Conservation (phyloP, 768 basidiomycete species). For the Epithele typhae region DNA sequence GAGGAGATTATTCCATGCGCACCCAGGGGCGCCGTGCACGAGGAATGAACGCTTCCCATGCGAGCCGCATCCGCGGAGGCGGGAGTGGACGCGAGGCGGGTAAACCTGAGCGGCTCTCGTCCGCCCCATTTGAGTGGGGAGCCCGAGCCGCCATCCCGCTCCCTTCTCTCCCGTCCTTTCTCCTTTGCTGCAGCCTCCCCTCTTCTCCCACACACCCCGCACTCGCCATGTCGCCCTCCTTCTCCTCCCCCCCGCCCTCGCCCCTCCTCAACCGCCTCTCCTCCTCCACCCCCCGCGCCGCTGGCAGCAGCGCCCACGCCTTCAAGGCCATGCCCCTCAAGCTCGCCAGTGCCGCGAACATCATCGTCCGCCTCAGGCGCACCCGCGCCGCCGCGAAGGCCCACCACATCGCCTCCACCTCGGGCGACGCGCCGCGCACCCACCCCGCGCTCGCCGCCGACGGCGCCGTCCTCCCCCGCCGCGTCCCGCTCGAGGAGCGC, state of each 20-base stretch:
- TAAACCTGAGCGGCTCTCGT: too few species aligned
- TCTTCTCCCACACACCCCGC: neutral
- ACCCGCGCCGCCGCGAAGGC: slow-evolving; percentile 15
- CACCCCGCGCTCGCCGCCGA: slow-evolving; percentile 30
- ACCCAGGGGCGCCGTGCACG: too few species aligned
- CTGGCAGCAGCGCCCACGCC: neutral
- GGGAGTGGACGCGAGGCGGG: too few species aligned
- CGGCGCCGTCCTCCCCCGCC: slow-evolving; percentile 23
- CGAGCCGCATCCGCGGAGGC: too few species aligned
- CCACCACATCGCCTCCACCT: slow-evolving; percentile 31
- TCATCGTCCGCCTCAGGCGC: slow-evolving; percentile 52
- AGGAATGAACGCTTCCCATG: too few species aligned
- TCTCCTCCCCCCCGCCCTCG: slow-evolving; percentile 25
- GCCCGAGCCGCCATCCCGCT: too few species aligned
- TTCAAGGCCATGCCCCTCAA: slow-evolving; percentile 18
- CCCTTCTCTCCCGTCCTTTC: too few species aligned
- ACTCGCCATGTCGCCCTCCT: slow-evolving; percentile 12
- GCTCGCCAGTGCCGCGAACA: slow-evolving; percentile 40
- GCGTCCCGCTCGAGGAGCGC: slow-evolving; percentile 30
- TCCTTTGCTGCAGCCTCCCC: too few species aligned
- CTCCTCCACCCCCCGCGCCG: slow-evolving; percentile 6
- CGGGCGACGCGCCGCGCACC: slow-evolving; percentile 34
- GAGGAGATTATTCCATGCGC: too few species aligned
- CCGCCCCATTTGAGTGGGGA: too few species aligned
- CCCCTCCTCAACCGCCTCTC: slow-evolving; percentile 20